Conservation (phyloP, 345 rosid species). For the Angophora floribunda region DNA sequence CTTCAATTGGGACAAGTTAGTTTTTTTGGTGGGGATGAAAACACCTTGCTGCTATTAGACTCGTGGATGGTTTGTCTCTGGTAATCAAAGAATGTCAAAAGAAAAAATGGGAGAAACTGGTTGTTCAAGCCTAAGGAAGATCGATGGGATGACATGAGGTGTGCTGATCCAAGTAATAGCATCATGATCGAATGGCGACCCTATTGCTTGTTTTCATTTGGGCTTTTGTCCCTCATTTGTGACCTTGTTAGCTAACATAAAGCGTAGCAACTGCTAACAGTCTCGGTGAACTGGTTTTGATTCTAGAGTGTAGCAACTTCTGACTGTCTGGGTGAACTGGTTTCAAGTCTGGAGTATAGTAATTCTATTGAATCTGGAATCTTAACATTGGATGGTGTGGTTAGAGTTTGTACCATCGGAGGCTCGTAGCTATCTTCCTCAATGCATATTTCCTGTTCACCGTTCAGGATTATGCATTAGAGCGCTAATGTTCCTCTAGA, state of each 20-base stretch:
- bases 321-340: background rate
- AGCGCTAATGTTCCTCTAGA: background rate
- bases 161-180: background rate
- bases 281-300: background rate
- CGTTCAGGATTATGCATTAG: background rate
- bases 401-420: background rate
- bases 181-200: background rate
- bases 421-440: background rate
- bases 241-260: background rate
- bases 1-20: background rate
- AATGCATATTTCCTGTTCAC: background rate
- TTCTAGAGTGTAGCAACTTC: background rate
- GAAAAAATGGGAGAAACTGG: background rate
- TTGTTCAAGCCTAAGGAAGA: background rate
- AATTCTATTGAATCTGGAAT: background rate
- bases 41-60: background rate
- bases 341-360: background rate
- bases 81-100: background rate
- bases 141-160: background rate
- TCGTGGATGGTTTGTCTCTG: background rate
- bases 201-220: background rate
- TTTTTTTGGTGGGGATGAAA: background rate
- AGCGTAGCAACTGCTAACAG: background rate
- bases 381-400: background rate
- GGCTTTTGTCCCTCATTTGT: background rate